These are phyloP conservation scores for Sclerotinia borealis DNA, from an alignment of 2,329 filamentous ascomycete species.

Conservation along the genomic window DNA sequence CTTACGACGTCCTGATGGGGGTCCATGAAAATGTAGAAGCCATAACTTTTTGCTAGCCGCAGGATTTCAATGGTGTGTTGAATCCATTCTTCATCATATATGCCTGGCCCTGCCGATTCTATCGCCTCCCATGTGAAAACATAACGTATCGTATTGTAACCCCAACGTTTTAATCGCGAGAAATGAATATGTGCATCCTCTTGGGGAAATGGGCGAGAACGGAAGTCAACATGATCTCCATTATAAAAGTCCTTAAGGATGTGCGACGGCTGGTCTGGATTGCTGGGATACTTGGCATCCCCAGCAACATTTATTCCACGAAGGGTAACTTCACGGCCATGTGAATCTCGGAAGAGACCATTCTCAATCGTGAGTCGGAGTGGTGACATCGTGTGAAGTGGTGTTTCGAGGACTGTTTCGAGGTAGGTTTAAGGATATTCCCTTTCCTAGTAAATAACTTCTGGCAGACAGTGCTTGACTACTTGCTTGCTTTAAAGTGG, in stretches of 20 bases:
- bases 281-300: constrained; percentile 82
- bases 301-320: constrained; percentile 91
- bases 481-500: neutral
- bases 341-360: constrained; percentile 71
- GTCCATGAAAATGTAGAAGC: constrained; percentile 97
- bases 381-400: constrained; percentile 52
- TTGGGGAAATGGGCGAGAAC: constrained; percentile 74
- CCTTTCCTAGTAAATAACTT: neutral
- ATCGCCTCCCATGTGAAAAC: constrained; percentile 99
- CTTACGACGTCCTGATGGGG: constrained; percentile 93
- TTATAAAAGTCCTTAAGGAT: constrained; percentile 77
- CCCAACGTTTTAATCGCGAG: constrained; percentile 75
- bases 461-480: neutral
- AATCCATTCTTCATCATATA: constrained; percentile 92
- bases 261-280: constrained; percentile 77
- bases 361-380: constrained; percentile 80
- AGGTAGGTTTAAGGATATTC: neutral
- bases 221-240: constrained; percentile 85
- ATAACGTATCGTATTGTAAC: constrained; percentile 95
- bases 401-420: neutral
- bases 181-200: constrained; percentile 85
- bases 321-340: constrained; percentile 79
- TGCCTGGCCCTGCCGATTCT: constrained; percentile 82
- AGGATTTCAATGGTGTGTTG: constrained; percentile 82
- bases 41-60: constrained; percentile 78